Conservation (phyloP, 2,329 filamentous ascomycete species). For the Microascus cirrosus region DNA sequence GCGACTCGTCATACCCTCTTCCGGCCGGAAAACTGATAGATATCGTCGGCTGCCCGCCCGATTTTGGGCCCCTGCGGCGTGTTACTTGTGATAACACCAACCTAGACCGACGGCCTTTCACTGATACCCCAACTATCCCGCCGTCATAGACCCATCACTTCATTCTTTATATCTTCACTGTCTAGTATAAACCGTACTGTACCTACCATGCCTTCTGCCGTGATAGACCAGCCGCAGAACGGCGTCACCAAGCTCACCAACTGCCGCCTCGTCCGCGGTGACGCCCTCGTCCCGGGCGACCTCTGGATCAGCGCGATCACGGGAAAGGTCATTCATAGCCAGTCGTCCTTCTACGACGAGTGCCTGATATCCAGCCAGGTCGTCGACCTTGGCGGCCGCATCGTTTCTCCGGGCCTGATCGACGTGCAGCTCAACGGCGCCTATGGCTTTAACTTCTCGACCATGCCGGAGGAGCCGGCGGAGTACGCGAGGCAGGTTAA, state of each 20-base stretch:
- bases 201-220: conserved; percentile 34
- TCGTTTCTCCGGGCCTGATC: conserved; percentile 77
- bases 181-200: background rate
- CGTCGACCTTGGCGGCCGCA: conserved; percentile 71
- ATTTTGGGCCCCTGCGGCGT: background rate
- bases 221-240: conserved; percentile 24
- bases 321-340: conserved; percentile 70
- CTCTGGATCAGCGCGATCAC: conserved; percentile 79
- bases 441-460: conserved; percentile 87
- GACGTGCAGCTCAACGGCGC: conserved; percentile 89
- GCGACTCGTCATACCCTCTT: background rate
- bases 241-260: conserved; percentile 82
- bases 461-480: conserved; percentile 55
- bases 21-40: background rate
- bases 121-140: background rate
- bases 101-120: background rate
- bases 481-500: conserved; percentile 64
- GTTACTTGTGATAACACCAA: background rate
- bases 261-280: conserved; percentile 63
- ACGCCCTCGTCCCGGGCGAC: conserved; percentile 60
- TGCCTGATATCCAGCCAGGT: conserved; percentile 59
- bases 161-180: background rate
- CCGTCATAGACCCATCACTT: background rate
- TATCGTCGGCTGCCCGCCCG: background rate
- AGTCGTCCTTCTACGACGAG: conserved; percentile 57